Percentiles rank a stretch among this genome's conserved stretches.
Evolutionary conservation across 208 protist species (phyloP).

Genomic region (Crithidia acanthocephali): DNA sequence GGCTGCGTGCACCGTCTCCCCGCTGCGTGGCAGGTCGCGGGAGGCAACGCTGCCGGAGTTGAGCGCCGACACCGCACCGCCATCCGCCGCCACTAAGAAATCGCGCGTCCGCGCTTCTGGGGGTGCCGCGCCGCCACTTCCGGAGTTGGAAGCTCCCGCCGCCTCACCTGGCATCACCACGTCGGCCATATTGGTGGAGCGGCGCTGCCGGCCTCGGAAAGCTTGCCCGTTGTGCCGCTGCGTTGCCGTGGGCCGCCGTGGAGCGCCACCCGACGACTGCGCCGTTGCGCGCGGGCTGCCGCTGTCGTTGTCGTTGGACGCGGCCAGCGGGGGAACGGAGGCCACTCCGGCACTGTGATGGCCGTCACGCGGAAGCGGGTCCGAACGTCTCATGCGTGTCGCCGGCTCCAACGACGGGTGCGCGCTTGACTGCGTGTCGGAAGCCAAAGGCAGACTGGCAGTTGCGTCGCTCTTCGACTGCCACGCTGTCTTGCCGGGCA

Average conservation of each 20-base stretch:
- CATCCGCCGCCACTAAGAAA: not conserved
- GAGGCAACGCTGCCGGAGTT: not conserved
- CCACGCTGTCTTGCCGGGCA: not conserved
- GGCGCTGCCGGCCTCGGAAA: constrained; percentile 8
- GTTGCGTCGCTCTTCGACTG: not conserved
- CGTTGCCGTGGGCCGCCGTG: not conserved
- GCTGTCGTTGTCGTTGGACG: not conserved
- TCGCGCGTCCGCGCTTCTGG: not conserved
- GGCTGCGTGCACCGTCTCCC: not conserved
- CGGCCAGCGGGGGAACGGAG: constrained; percentile 1
- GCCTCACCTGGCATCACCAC: constrained; percentile 14
- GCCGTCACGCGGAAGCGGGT: not conserved
- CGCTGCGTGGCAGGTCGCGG: not conserved
- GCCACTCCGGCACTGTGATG: not conserved
- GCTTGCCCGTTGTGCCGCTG: constrained; percentile 13
- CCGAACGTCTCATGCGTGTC: not conserved
- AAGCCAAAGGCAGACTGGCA: not conserved
- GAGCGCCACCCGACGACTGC: not conserved
- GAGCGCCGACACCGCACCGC: not conserved
- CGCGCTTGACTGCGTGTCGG: not conserved
- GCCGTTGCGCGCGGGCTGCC: not conserved
- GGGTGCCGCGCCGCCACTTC: not conserved
- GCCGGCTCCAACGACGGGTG: not conserved
- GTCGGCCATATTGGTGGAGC: constrained; percentile 21
- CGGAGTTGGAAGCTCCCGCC: not conserved